Base-by-base conservation (phyloP, 2,329 filamentous ascomycete genomes). In the Colletotrichum tropicicola region DNA sequence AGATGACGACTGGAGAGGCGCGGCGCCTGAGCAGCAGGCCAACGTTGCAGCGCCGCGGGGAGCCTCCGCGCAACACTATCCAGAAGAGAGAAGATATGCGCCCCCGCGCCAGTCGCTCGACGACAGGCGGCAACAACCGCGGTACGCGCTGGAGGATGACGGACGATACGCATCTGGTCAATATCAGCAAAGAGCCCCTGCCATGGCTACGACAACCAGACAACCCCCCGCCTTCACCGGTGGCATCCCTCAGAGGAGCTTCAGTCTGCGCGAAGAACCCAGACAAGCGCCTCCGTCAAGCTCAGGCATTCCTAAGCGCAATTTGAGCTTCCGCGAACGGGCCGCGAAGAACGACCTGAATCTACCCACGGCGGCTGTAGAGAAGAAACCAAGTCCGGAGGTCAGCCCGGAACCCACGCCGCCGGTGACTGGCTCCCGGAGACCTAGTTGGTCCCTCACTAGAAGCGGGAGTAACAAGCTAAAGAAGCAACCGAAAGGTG, bases 301-400 rank as follows among this genome's bases (percentile, higher is more conserved):
- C 41, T 47, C 47, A 8, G 76, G 74, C 13, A 70, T 82, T 15
- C 83, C 85, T 4, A 83, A 85, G 71, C 83, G 86, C 52, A 87
- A 87, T 54, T 71, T 87, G 41, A 90, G 87, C 74, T 87, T 88
- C 74, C 85, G 86, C n/a, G 87, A 89, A 68, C 83, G 86, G 55
- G 81, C 87, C 6, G 80, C 78, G 3, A 80, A 79, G 65, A 80
- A 80, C 51, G 81, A 84, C 19, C 69, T 79, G 41, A 73, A 75
- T 15, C 67, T 78, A 9, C 74, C 78, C 3, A 74, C 70, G 25
- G 73, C 57, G 27, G n/a, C 32, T 21, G 35, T 39, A 13, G 53
- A 47, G n/a, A 43, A 27, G 27, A 27, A n/a, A 25, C 49, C 47
- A n/a, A 64, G 53, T 37, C 55, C 41, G n/a, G 59, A 57, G 35